Evolutionary conservation across 108 stramenopile species (phyloP), one percentile per base, ranked within the genome.

Genomic region (Chaetoceros muelleri): DNA sequence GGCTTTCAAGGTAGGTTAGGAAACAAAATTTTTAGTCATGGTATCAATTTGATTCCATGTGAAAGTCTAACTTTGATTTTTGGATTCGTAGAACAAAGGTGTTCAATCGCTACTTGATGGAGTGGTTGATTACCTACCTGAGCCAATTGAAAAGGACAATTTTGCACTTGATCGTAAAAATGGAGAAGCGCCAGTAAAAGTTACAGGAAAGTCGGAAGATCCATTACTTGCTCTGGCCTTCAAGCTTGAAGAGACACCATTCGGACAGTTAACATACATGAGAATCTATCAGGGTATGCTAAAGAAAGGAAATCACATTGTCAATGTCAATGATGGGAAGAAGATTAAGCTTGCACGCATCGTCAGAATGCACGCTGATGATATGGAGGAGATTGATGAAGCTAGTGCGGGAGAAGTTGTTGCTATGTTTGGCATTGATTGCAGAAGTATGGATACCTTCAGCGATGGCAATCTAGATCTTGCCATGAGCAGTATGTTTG

Each of bases 381-480:
- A 99, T 44, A 98, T 99, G 97, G 94, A 97, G 70, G 99, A 99
- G 34, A 95, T 99, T 52, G 85, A 93, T 24, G 78, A 74, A 30
- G 96, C 95, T 2, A 82, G 86, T 20, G 74, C 96, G 10, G 99
- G 99, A 24, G 99, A 99, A 60, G 97, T 99, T 44, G 96, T 95
- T n/a, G 99, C 97, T 44, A 97, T 97, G 83, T 99, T 99, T 66
- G 99, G 99, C 44, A 74, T 99, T 7, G 99, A 99, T 57, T 99
- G 99, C 58, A 76, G 82, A 23, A 90, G 86, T 7, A 98, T 98
- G 96, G 99, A 99, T 55, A 95, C 96, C 13, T 99, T 99, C 67
- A 90, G 87, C 21, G 96, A 96, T 58, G 96, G 95, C 2, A 62
- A 53, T 56, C 82, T 71, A 56, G 66, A 87, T 50, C 48, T 94